Percentiles rank a stretch among this genome's conserved stretches.
phyloP scores from a whole-genome alignment of 805 yeast species.

The Cephaloascus albidus region DNA sequence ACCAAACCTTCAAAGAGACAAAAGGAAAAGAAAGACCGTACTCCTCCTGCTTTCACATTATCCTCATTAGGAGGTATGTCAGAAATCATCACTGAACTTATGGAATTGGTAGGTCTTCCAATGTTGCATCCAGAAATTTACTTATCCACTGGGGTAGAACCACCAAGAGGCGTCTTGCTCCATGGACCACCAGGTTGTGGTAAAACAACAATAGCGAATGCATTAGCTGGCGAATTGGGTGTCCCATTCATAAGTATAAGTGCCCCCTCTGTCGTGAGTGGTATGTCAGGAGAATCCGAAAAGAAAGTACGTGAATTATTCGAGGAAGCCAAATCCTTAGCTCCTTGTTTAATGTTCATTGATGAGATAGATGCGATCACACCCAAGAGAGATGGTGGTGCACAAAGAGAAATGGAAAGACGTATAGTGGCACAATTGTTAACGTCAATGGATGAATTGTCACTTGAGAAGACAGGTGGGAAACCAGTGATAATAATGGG shows the following conservation, averaged over 20 bases:
- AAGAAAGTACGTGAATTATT: conserved; percentile 88
- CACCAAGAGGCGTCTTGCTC: conserved; percentile 87
- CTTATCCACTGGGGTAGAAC: conserved; percentile 80
- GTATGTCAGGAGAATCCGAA: conserved; percentile 99
- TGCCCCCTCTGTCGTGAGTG: conserved; percentile 95
- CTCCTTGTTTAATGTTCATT: conserved; percentile 88
- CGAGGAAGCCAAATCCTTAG: conserved; percentile 82
- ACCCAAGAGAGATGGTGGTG: conserved; percentile 91
- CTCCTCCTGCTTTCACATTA: conserved; percentile 61
- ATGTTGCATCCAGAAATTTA: conserved; percentile 91
- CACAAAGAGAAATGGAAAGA: conserved; percentile 96
- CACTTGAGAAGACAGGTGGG: conserved; percentile 82
- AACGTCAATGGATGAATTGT: conserved; percentile 89
- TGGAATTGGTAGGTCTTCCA: conserved; percentile 89
- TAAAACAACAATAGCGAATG: conserved; percentile 92
- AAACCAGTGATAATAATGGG: conserved; percentile 92
- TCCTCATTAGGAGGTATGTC: conserved; percentile 86
- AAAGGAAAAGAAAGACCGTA: conserved; percentile 44
- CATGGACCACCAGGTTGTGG: conserved; percentile 99
- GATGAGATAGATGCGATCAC: conserved; percentile 98
- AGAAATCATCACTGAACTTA: conserved; percentile 70
- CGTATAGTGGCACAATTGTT: conserved; percentile 92
- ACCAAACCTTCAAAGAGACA: conserved; percentile 25
- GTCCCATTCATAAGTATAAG: conserved; percentile 88
- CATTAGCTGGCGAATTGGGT: conserved; percentile 88